phyloP scores from a whole-genome alignment of 176 grass and related monocot species.

The Oropetium thomaeum region DNA sequence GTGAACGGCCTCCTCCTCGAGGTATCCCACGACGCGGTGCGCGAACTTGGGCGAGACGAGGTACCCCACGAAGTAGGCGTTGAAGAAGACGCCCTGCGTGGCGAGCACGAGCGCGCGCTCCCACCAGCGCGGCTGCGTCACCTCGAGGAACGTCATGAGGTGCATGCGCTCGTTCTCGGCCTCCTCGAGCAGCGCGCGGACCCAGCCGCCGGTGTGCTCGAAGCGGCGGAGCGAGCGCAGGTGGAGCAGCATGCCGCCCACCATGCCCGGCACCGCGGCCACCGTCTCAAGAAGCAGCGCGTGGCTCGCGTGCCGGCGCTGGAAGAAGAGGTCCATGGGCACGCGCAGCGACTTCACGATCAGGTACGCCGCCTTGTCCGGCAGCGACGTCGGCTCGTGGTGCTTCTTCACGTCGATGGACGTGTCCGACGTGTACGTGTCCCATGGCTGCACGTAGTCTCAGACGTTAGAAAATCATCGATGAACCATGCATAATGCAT shows the following conservation, averaged over 20 bases:
- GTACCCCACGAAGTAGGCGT: conserved; percentile 92
- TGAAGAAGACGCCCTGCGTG: conserved; percentile 90
- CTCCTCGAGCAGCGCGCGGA: conserved; percentile 82
- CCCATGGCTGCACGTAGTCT: conserved; percentile 56
- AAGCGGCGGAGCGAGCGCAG: conserved; percentile 92
- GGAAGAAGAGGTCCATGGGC: conserved; percentile 87
- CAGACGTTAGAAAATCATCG: neutral
- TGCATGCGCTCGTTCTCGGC: conserved; percentile 99
- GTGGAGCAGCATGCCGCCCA: conserved; percentile 92
- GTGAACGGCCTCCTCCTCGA: conserved; percentile 93
- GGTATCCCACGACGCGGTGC: conserved; percentile 82
- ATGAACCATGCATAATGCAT: neutral
- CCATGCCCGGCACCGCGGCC: conserved; percentile 88
- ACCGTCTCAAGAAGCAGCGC: conserved; percentile 92
- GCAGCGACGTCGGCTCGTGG: conserved; percentile 54
- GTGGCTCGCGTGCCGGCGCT: conserved; percentile 70
- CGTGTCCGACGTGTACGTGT: conserved; percentile 70
- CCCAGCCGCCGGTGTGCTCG: conserved; percentile 91
- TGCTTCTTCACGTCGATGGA: conserved; percentile 86
- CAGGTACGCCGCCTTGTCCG: conserved; percentile 79
- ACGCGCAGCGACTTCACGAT: conserved; percentile 54
- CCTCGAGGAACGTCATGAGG: conserved; percentile 96
- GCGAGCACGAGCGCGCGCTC: conserved; percentile 83
- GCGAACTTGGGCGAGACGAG: conserved; percentile 92
- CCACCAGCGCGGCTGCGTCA: conserved; percentile 67